Evolutionary conservation across 1,139 yeast genomes (phyloP).

Genomic region (Arxiozyma slooffiae): DNA sequence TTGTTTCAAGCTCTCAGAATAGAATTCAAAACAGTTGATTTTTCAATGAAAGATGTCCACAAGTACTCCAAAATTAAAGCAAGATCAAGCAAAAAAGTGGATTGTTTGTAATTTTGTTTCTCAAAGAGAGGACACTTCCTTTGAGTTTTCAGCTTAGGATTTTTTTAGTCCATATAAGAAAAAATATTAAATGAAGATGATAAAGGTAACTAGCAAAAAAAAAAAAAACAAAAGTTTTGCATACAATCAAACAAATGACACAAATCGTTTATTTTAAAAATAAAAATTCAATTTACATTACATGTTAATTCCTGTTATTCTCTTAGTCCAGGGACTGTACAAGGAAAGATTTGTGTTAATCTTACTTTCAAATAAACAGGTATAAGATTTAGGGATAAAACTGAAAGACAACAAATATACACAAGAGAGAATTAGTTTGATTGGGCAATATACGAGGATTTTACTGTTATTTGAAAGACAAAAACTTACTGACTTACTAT

Average conservation of each 20-base stretch:
- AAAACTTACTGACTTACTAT: conserved; percentile 71
- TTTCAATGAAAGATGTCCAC: conserved; percentile 42
- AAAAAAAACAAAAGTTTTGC: not conserved
- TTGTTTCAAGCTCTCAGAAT: conserved; percentile 82
- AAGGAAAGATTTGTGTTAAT: conserved; percentile 67
- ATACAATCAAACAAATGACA: conserved; percentile 53
- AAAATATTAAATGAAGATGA: conserved; percentile 2
- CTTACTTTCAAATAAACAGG: conserved; percentile 55
- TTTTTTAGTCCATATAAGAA: conserved; percentile 71
- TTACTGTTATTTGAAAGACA: conserved; percentile 58
- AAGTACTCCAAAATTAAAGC: conserved; percentile 40
- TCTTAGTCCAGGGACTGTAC: conserved; percentile 45
- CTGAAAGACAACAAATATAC: conserved; percentile 38
- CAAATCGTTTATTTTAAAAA: conserved; percentile 78
- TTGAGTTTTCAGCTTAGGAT: conserved; percentile 88
- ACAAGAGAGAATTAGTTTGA: not conserved
- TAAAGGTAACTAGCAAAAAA: not conserved
- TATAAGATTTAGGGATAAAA: conserved; percentile 62
- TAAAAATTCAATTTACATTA: conserved; percentile 66
- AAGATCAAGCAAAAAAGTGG: conserved; percentile 85
- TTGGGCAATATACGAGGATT: conserved; percentile 63
- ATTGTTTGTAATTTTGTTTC: conserved; percentile 78
- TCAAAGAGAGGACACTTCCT: conserved; percentile 79
- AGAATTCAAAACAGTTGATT: conserved; percentile 73
- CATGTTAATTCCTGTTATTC: conserved; percentile 62